These are phyloP conservation scores for Cryptococcus jaspeensis DNA, from an alignment of 1,284 basidiomycete genomes.

Conservation along the genomic window DNA sequence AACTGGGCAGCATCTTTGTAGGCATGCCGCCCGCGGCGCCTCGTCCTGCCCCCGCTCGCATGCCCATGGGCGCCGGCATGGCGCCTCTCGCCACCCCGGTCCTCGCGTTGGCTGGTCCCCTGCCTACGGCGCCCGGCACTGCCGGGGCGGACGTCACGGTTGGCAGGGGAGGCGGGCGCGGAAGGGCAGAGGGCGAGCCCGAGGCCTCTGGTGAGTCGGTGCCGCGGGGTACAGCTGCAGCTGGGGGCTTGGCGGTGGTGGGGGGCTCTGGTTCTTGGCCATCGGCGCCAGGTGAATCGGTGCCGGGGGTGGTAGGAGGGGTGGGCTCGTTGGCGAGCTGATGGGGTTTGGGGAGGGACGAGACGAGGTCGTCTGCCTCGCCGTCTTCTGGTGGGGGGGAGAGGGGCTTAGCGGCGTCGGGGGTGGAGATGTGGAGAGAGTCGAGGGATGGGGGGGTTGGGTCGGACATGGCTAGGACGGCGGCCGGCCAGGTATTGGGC, in stretches of 20 bases:
- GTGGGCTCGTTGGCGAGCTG: not conserved
- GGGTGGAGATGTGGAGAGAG: conserved; percentile 9
- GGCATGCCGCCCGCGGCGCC: conserved; percentile 34
- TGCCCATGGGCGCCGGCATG: conserved; percentile 37
- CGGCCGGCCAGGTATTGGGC: conserved; percentile 1
- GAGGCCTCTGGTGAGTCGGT: too few species aligned
- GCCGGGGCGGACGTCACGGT: conserved; percentile 18
- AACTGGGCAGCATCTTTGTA: conserved; percentile 67
- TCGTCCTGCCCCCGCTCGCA: conserved; percentile 24
- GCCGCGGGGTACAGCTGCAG: too few species aligned
- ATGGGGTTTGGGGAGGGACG: not conserved
- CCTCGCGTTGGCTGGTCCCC: conserved; percentile 7
- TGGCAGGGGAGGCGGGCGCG: conserved; percentile 10
- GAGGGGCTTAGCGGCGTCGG: not conserved
- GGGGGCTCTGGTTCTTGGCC: not conserved
- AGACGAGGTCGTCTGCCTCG: not conserved
- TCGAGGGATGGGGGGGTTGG: conserved; percentile 23
- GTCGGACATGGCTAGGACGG: conserved; percentile 13
- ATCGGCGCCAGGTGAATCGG: not conserved
- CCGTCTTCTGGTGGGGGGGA: conserved; percentile 4
- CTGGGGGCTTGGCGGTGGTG: too few species aligned
- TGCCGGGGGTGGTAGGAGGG: not conserved
- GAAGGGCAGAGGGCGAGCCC: conserved; percentile 7
- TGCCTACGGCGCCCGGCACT: conserved; percentile 10
- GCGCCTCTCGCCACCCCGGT: conserved; percentile 16